Evolutionary conservation across 345 rosid genomes (phyloP), one percentile per base, ranked within the genome.

Genomic region (Garcia nutans): DNA sequence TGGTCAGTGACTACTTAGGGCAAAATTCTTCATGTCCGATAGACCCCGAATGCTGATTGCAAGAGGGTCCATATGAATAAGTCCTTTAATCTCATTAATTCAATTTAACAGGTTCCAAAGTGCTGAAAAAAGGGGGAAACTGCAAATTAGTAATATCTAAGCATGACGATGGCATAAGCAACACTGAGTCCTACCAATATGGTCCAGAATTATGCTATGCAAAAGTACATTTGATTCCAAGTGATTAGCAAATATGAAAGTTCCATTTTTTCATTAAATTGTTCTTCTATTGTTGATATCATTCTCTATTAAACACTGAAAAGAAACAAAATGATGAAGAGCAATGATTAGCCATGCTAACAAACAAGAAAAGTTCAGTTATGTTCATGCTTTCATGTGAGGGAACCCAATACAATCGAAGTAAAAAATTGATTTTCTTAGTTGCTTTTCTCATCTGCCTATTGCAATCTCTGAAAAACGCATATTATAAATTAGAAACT

Each of bases 81-180:
- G 93, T 23, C 97, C 98, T 83, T 91, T 95, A 79, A 93, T 93
- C 90, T 91, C 86, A 16, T 96, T 91, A 75, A 93, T 90, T 75
- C 90, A 82, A 71, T 47, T 82, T 84, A 70, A 93, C 90, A 13
- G 96, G 97, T 77, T 90, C 91, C 54, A 73, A 78, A 68, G 94
- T 89, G 65, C 94, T 91, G 88, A 73, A 73, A 73, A 50, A 41
- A 31, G 60, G 63, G 63, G 42, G 54, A 71, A 68, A 72, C 15
- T 13, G 65, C 26, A 65, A 65, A 54, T 68, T 67, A 71, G 57
- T 19, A 76, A 52, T 20, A 20, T 67, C 58, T 52, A 55, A 47
- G 37, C 37, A 49, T 45, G 59, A 69, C 66, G 12, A 13, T 24
- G 26, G 37, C 47, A 20, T 41, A 23, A 22, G 47, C 37, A 33